Conservation (phyloP, 768 basidiomycete genomes). For the Calvatia gigantea region DNA sequence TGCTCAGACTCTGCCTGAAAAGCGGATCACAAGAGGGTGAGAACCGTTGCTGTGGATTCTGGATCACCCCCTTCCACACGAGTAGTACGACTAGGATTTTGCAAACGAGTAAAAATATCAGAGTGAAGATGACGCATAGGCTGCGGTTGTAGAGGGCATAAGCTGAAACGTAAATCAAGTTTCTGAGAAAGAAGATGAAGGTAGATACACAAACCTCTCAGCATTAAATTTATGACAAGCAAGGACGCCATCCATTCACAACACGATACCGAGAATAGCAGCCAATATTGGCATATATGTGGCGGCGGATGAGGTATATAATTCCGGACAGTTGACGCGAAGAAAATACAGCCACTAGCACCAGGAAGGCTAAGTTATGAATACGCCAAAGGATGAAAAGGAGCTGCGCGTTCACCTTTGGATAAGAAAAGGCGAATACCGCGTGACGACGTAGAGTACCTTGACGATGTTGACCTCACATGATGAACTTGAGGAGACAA, state of each 20-base stretch:
- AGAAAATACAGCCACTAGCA: neutral
- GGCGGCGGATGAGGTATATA: neutral
- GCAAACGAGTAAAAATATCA: neutral
- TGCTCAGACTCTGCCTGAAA: neutral
- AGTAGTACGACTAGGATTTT: neutral
- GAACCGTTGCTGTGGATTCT: neutral
- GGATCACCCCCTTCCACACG: neutral
- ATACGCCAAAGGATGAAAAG: neutral
- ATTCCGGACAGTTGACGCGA: neutral
- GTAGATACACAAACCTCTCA: neutral
- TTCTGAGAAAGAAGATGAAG: no score
- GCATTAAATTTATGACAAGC: neutral
- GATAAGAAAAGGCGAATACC: neutral
- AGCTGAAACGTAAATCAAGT: neutral
- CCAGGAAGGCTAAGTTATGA: neutral
- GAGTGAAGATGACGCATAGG: neutral
- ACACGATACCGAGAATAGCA: neutral
- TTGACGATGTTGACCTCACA: neutral
- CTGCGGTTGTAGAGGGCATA: neutral
- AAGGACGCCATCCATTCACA: neutral
- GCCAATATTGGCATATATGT: neutral
- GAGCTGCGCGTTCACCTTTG: neutral
- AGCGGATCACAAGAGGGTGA: neutral
- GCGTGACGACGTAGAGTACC: neutral
- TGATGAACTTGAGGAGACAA: neutral